These are phyloP conservation scores for Tolypocladium tropicale DNA, from an alignment of 2,329 filamentous ascomycete species.

Conservation along the genomic window DNA sequence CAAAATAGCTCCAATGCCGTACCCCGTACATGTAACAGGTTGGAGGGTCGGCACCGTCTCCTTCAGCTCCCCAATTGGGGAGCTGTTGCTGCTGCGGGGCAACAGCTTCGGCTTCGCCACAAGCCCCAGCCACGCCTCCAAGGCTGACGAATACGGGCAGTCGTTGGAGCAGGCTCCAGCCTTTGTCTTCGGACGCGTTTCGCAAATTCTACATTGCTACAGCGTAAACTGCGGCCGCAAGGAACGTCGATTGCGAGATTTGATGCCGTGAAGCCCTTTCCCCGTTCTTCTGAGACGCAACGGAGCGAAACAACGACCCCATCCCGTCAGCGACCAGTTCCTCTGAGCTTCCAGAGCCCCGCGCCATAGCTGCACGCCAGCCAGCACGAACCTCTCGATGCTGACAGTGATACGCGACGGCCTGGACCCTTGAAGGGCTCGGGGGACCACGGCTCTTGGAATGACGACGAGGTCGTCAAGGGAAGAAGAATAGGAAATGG, in stretches of 20 bases:
- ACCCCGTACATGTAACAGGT: not conserved
- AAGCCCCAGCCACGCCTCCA: constrained; percentile 17
- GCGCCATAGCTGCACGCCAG: constrained; percentile 13
- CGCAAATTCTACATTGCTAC: constrained; percentile 10
- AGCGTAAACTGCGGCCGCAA: not conserved
- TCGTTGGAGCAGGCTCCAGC: constrained; percentile 16
- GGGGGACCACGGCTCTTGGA: constrained; percentile 14
- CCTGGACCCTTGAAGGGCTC: constrained; percentile 28
- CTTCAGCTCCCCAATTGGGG: not conserved
- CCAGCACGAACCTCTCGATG: constrained; percentile 20
- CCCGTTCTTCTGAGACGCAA: not conserved
- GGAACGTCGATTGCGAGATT: not conserved
- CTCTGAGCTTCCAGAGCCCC: constrained; percentile 11
- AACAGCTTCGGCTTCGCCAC: constrained; percentile 1
- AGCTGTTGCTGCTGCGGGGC: not conserved
- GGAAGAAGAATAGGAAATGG: constrained; percentile 30
- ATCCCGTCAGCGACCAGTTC: not conserved
- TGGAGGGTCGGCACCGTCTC: too few relatives aligned
- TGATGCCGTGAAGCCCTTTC: not conserved
- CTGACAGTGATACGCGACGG: constrained; percentile 17
- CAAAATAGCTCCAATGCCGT: not conserved
- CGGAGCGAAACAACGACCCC: not conserved
- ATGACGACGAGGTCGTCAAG: constrained; percentile 1
- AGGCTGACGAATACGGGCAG: constrained; percentile 17
- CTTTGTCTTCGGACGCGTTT: constrained; percentile 1